Percentiles rank a stretch among this genome's conserved stretches.
These are phyloP conservation scores for Coffea humblotiana DNA, from an alignment of 305 asterid genomes.

Conservation along the genomic window DNA sequence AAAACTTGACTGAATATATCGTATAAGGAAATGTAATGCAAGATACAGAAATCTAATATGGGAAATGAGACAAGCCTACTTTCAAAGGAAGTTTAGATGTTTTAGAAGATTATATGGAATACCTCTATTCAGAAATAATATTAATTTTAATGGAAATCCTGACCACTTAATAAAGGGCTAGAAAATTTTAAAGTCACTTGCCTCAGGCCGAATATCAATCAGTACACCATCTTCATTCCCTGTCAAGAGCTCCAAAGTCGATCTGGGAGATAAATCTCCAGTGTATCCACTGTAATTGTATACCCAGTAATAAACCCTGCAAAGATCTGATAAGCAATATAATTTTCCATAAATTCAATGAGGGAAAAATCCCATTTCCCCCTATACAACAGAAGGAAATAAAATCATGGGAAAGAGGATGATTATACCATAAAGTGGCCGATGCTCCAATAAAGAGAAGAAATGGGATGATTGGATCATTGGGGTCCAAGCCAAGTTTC, in stretches of 20 bases:
- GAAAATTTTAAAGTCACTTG: constrained; percentile 51
- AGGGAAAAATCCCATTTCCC: constrained; percentile 15
- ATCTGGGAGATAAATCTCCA: constrained; percentile 77
- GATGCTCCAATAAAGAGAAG: constrained; percentile 66
- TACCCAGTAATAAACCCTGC: constrained; percentile 91
- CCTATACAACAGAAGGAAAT: constrained; percentile 14
- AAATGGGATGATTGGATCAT: constrained; percentile 72
- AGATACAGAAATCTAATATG: too few species aligned
- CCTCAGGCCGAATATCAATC: constrained; percentile 94
- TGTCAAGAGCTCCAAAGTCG: constrained; percentile 69
- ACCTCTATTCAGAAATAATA: not conserved
- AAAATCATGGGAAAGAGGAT: constrained; percentile 27
- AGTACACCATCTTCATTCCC: constrained; percentile 68
- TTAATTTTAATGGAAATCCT: not conserved
- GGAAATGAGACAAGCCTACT: not conserved
- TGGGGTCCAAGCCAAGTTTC: constrained; percentile 70
- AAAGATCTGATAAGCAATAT: constrained; percentile 86
- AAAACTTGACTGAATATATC: not conserved
- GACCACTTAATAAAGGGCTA: constrained; percentile 25
- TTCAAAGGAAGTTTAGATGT: not conserved
- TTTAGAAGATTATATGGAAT: not conserved
- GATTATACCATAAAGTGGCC: constrained; percentile 70
- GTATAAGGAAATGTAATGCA: not conserved
- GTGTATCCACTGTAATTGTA: constrained; percentile 87
- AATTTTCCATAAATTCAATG: constrained; percentile 47